Conservation (phyloP, 139 green algal species). For the Astrephomene gubernaculifera region DNA sequence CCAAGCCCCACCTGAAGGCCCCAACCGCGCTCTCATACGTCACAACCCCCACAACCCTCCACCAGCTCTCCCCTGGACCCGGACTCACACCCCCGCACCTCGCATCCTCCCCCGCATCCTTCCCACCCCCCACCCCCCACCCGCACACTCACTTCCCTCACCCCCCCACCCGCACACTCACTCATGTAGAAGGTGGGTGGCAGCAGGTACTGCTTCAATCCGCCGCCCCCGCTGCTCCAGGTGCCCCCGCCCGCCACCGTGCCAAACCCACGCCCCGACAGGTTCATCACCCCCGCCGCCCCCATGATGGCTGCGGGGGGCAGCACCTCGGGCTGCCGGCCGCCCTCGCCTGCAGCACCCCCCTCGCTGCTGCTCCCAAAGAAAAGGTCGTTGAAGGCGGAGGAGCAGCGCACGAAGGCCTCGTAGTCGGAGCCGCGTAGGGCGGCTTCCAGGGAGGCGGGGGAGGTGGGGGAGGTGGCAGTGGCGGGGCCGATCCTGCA, state of each 20-base stretch:
- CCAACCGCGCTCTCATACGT: background rate
- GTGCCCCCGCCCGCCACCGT: too few species aligned
- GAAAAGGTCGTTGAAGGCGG: slow-evolving; percentile 32
- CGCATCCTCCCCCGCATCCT: background rate
- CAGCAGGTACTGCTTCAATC: slow-evolving; percentile 36
- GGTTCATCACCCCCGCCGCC: too few species aligned
- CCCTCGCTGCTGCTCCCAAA: too few species aligned
- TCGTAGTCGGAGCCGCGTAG: slow-evolving; percentile 24
- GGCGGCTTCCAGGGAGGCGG: background rate
- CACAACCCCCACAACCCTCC: background rate
- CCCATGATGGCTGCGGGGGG: background rate
- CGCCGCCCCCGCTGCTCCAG: too few species aligned
- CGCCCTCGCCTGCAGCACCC: too few species aligned
- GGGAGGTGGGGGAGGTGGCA: background rate
- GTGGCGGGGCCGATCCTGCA: background rate
- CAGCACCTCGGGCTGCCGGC: too few species aligned
- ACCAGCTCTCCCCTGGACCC: background rate
- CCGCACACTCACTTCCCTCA: background rate
- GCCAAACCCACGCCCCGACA: too few species aligned
- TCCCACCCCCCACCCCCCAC: too few species aligned
- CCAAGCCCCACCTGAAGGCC: background rate
- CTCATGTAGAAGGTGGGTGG: slow-evolving; percentile 46
- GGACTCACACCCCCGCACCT: background rate
- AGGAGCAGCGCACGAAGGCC: background rate
- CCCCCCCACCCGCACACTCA: background rate